These are phyloP conservation scores for Naegleria fowleri DNA, from an alignment of 208 protist species.

Conservation along the genomic window DNA sequence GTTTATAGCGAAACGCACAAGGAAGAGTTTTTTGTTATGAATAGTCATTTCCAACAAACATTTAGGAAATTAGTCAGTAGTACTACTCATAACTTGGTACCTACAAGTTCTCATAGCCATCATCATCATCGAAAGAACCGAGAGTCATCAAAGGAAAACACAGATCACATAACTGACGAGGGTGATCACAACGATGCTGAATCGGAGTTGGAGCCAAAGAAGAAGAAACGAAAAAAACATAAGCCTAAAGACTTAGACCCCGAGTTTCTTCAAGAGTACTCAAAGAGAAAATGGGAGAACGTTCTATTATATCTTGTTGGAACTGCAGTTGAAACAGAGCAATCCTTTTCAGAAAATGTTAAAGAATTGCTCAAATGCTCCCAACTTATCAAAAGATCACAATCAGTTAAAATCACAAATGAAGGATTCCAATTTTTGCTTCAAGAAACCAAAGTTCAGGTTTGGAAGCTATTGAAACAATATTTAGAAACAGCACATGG, in stretches of 20 bases:
- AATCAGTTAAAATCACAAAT: slow-evolving; percentile 2
- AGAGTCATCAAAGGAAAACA: background rate
- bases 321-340: background rate
- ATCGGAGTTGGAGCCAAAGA: background rate
- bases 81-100: no score
- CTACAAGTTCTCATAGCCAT: background rate
- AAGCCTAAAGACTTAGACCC: background rate
- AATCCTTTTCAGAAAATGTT: background rate
- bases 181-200: background rate
- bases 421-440: slow-evolving; percentile 29
- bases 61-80: background rate
- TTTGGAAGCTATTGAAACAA: slow-evolving; percentile 25
- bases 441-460: slow-evolving; percentile 1
- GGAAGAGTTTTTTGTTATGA: background rate
- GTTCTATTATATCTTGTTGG: slow-evolving; percentile 1
- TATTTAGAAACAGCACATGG: background rate
- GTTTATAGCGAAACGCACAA: background rate
- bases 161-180: background rate
- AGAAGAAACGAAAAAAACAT: background rate
- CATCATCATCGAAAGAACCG: background rate
- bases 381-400: background rate
- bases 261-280: background rate
- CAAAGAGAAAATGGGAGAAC: slow-evolving; percentile 5
- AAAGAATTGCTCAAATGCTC: background rate
- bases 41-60: background rate